These are phyloP conservation scores for Camellia sinensis DNA, from an alignment of 148 eudicot species.

Conservation along the genomic window DNA sequence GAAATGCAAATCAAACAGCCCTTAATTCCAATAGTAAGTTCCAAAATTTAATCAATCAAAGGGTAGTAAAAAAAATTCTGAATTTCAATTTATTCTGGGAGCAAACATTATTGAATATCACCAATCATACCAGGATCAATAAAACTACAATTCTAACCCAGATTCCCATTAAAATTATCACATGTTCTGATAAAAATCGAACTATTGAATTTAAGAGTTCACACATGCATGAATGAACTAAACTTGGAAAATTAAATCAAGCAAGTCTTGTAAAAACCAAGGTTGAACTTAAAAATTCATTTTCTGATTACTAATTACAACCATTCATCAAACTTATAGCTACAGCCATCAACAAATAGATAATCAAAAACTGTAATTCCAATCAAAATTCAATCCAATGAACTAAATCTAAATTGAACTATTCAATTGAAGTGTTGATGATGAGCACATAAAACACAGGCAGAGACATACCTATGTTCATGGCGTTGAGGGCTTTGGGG, in stretches of 20 bases:
- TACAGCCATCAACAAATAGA: not conserved
- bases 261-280: not conserved
- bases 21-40: not conserved
- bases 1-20: not conserved
- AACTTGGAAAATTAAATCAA: not conserved
- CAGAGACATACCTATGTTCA: slow-evolving; percentile 63
- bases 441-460: not conserved
- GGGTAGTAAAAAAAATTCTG: too few species aligned
- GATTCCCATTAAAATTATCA: not conserved
- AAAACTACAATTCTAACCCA: not conserved
- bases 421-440: not conserved
- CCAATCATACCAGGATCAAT: not conserved
- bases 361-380: not conserved
- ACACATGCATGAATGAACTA: too few species aligned
- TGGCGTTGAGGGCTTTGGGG: slow-evolving; percentile 95
- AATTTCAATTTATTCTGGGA: too few species aligned
- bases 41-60: not conserved
- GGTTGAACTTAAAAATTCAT: not conserved
- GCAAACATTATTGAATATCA: too few species aligned
- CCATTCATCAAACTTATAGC: not conserved
- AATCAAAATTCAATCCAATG: not conserved
- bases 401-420: not conserved
- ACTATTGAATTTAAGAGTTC: not conserved
- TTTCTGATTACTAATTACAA: not conserved
- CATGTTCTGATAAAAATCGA: not conserved